phyloP scores from a whole-genome alignment of 2,329 filamentous ascomycete species.

The Trichoderma koningii region DNA sequence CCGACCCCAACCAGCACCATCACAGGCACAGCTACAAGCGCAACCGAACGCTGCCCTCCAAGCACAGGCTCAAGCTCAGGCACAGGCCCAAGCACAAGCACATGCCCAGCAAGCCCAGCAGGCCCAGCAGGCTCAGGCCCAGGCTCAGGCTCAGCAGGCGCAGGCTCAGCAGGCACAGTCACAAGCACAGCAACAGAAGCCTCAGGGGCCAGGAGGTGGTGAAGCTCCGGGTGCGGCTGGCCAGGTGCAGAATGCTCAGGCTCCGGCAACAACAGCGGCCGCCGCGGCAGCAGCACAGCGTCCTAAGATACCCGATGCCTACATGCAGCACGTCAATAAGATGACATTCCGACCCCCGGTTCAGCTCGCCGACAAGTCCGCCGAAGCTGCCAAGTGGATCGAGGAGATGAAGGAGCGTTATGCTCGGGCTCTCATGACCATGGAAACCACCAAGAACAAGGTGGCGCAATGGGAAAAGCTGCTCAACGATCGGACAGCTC shows the following conservation, averaged over 20 bases:
- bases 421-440: conserved; percentile 50
- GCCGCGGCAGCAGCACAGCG: conserved; percentile 34
- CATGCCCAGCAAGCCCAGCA: conserved; percentile 33
- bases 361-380: conserved; percentile 45
- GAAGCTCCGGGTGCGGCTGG: conserved; percentile 20
- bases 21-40: conserved; percentile 34
- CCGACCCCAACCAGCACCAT: conserved; percentile 31
- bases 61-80: conserved; percentile 32
- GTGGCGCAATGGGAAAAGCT: conserved; percentile 47
- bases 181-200: conserved; percentile 28
- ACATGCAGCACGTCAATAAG: conserved; percentile 51
- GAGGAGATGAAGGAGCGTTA: conserved; percentile 52
- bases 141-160: conserved; percentile 27
- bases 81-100: conserved; percentile 33
- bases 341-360: conserved; percentile 51
- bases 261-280: conserved; percentile 27
- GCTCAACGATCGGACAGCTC: conserved; percentile 47
- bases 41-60: conserved; percentile 22
- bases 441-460: conserved; percentile 50
- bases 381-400: conserved; percentile 52
- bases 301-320: conserved; percentile 45
- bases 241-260: conserved; percentile 33
- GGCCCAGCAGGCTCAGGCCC: conserved; percentile 24
- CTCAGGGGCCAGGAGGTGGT: conserved; percentile 5
- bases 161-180: conserved; percentile 31